Conservation (phyloP, 768 basidiomycete genomes). For the Phaeotremella fagi region DNA sequence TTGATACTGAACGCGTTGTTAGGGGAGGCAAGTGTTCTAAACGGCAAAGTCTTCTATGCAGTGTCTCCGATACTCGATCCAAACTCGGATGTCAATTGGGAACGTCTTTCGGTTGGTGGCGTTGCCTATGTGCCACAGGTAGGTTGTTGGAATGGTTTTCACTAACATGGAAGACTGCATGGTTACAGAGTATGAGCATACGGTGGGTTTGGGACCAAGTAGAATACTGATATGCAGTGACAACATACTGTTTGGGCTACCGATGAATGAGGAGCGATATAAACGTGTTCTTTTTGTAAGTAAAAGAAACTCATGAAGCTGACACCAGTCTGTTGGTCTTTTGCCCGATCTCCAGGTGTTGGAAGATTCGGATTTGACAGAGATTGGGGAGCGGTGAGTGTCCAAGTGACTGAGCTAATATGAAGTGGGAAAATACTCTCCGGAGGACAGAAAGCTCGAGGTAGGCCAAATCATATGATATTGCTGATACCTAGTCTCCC, state of each 20-base stretch:
- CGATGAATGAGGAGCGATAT: conserved; percentile 52
- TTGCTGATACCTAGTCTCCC: conserved; percentile 50
- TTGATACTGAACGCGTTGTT: conserved; percentile 33
- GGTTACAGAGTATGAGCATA: conserved; percentile 34
- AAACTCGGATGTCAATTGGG: conserved; percentile 6
- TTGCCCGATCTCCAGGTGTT: conserved; percentile 53
- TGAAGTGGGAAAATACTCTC: conserved; percentile 44
- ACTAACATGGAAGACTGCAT: conserved; percentile 19
- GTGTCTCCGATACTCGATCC: conserved; percentile 21
- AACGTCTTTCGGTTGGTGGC: conserved; percentile 9
- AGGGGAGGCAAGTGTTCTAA: conserved; percentile 36
- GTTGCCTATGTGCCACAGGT: conserved; percentile 38
- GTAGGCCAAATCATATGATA: conserved; percentile 6
- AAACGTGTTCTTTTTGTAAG: conserved; percentile 46
- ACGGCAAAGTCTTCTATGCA: conserved; percentile 34
- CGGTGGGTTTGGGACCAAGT: conserved; percentile 14
- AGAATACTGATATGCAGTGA: conserved; percentile 42
- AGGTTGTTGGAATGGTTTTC: not conserved
- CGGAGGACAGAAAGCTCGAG: conserved; percentile 60
- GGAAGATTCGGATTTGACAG: conserved; percentile 62
- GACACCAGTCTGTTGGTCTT: conserved; percentile 41
- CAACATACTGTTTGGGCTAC: conserved; percentile 55
- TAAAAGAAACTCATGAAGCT: no score
- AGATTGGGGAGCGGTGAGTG: conserved; percentile 65
- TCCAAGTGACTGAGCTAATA: conserved; percentile 21